Base-by-base conservation (phyloP, 768 basidiomycete genomes). In the Neoboletus magnificus region DNA sequence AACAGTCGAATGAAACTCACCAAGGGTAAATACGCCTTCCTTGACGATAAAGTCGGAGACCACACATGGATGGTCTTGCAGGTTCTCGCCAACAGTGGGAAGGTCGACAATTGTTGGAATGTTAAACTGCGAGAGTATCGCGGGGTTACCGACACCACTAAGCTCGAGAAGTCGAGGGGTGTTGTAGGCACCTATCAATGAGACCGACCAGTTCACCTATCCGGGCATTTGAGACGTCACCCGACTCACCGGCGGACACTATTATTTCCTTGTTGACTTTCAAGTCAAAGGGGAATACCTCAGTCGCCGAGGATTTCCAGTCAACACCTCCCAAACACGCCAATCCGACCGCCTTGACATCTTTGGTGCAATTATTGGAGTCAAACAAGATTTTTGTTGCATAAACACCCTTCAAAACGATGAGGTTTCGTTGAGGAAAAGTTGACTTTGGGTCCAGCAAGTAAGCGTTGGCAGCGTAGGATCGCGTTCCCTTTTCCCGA, bases 81-180 rank as follows among this genome's bases (percentile, higher is more conserved):
- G 37, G 39, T 63, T 63, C 52, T 65, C 59, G 11, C 62, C 62
- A 7, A 63, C 62, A 32, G 43, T n/a, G 4, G 62, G 62, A 29
- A 63, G 62, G 15, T 54, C 6, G 5, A 65, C 46, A n/a, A 61
- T 11, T 0, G 39, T 22, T 12, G 41, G 33, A 27, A 61, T 62
- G 41, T 51, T 22, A 9, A 61, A 57, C 20, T 44, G 18, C 7
- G 59, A 54, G 37, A 64, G 62, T 51, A 63, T 52, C 9, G 20
- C 37, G 15, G 42, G 52, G 23, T 52, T 47, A 11, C 62, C 62
- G n/a, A 63, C 45, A 10, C 62, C 62, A 36, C 62, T 64, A 1
- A 64, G 52, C 13, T 63, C 62, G 37, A 63, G 62, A 3, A 63
- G 54, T 20, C 59, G 54, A 50, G 62, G 62, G 2, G 62, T 63